Percentiles rank a stretch among this genome's conserved stretches.
Conservation (phyloP, 345 rosid species). For the Aegle marmelos region DNA sequence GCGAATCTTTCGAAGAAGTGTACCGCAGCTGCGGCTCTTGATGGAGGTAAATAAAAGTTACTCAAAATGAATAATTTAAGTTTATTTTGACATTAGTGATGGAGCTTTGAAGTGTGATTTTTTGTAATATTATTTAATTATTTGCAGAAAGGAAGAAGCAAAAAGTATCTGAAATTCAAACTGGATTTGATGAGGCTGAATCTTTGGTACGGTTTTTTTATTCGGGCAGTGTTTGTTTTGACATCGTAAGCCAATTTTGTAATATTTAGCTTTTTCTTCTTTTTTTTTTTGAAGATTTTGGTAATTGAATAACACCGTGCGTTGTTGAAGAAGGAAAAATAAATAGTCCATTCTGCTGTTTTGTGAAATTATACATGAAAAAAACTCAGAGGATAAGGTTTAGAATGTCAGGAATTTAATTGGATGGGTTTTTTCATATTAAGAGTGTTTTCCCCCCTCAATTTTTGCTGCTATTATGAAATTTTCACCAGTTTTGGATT, state of each 20-base stretch:
- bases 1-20: slow-evolving; percentile 57
- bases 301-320: neutral
- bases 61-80: neutral
- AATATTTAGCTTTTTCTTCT: no score
- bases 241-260: neutral
- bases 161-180: slow-evolving; percentile 63
- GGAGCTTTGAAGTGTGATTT: neutral
- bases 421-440: neutral
- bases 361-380: neutral
- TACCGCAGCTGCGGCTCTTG: slow-evolving; percentile 41
- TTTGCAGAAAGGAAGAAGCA: slow-evolving; percentile 82
- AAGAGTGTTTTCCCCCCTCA: no score
- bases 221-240: neutral
- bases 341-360: neutral
- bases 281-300: slow-evolving; percentile 1
- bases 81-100: neutral
- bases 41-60: slow-evolving; percentile 38
- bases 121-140: slow-evolving; percentile 1
- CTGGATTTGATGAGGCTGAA: slow-evolving; percentile 75
- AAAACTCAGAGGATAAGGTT: neutral
- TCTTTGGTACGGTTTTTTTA: slow-evolving; percentile 44
- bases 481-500: neutral
- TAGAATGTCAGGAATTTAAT: neutral
- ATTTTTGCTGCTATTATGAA: neutral
- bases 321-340: neutral